Conservation (phyloP, 495 filamentous ascomycete genomes). For the Choiromyces venosus region DNA sequence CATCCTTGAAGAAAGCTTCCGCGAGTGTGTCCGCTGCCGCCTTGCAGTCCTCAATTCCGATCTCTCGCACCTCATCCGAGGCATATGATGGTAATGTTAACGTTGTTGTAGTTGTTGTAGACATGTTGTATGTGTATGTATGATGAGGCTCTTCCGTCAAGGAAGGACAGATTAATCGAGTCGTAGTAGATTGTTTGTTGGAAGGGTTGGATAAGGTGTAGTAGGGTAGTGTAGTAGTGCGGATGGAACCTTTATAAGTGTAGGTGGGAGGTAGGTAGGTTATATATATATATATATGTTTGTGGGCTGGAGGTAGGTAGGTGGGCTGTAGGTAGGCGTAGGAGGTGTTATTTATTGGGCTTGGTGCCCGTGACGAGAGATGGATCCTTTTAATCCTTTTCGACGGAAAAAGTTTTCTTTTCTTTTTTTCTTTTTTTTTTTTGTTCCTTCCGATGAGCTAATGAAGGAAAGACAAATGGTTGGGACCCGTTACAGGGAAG, state of each 20-base stretch:
- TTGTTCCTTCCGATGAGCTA: slow-evolving; percentile 35
- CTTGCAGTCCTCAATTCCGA: slow-evolving; percentile 58
- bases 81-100: slow-evolving; percentile 33
- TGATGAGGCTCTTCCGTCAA: slow-evolving; percentile 1
- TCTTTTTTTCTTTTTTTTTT: slow-evolving; percentile 15
- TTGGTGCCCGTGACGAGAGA: slow-evolving; percentile 36
- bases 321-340: slow-evolving; percentile 6
- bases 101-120: slow-evolving; percentile 22
- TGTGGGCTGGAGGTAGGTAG: slow-evolving; percentile 7
- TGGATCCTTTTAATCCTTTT: slow-evolving; percentile 35
- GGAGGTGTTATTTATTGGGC: slow-evolving; percentile 21
- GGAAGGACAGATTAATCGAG: slow-evolving; percentile 1
- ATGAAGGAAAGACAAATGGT: slow-evolving; percentile 40
- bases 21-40: slow-evolving; percentile 63
- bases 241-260: slow-evolving; percentile 11
- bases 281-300: slow-evolving; percentile 1
- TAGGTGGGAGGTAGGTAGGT: not conserved
- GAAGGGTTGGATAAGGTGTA: not conserved
- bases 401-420: not conserved
- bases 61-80: slow-evolving; percentile 52
- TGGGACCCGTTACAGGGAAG: slow-evolving; percentile 36
- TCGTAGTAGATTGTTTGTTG: not conserved
- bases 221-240: not conserved
- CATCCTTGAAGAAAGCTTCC: slow-evolving; percentile 69
- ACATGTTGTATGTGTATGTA: slow-evolving; percentile 23